phyloP scores from a whole-genome alignment of 2,329 filamentous ascomycete species.

The Diplodia sapinea region DNA sequence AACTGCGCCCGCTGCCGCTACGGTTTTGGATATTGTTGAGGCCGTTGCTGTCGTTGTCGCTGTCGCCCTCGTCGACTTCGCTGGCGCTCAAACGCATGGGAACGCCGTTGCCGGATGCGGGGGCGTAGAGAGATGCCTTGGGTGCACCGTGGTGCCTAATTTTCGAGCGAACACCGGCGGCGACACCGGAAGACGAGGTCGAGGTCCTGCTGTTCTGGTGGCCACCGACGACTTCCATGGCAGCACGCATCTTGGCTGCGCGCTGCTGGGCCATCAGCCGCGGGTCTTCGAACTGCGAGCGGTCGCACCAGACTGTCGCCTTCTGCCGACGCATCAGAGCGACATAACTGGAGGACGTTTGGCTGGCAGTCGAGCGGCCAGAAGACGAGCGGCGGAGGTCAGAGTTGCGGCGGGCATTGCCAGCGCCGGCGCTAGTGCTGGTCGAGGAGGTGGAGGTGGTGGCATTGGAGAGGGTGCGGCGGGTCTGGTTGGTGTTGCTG shows the following conservation, averaged over 20 bases:
- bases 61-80: constrained; percentile 88
- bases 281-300: constrained; percentile 89
- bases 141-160: constrained; percentile 86
- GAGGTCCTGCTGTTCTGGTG: constrained; percentile 47
- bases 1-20: constrained; percentile 76
- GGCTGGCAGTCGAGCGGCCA: constrained; percentile 69
- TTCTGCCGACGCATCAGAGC: constrained; percentile 96
- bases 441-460: constrained; percentile 73
- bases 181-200: constrained; percentile 43
- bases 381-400: constrained; percentile 76
- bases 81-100: constrained; percentile 93
- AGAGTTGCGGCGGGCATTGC: constrained; percentile 58
- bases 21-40: constrained; percentile 65
- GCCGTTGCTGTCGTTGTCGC: constrained; percentile 68
- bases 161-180: constrained; percentile 72
- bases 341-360: constrained; percentile 77
- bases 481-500: constrained; percentile 37
- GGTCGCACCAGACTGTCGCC: constrained; percentile 97
- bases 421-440: constrained; percentile 50
- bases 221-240: constrained; percentile 78
- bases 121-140: constrained; percentile 77
- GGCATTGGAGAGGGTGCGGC: constrained; percentile 70
- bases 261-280: constrained; percentile 80
- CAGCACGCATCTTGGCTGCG: constrained; percentile 84
- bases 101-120: constrained; percentile 78